Evolutionary conservation across 169 alveolate genomes (phyloP).

Genomic region (Plasmodium malariae): DNA sequence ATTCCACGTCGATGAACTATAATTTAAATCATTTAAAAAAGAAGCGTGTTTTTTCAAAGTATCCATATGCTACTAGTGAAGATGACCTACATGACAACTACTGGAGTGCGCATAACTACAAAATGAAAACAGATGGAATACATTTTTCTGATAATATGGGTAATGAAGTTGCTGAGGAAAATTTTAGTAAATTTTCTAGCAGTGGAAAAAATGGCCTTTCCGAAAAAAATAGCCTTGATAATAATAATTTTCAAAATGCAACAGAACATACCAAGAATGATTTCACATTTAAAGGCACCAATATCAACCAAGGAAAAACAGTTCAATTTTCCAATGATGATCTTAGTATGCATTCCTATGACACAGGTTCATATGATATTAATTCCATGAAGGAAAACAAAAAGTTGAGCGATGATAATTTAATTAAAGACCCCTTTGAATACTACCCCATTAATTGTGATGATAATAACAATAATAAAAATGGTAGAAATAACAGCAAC

Average conservation of each 20-base stretch:
- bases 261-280: background rate
- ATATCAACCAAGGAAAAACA: conserved; percentile 1
- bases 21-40: conserved; percentile 17
- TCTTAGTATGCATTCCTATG: conserved; percentile 14
- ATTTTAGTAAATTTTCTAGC: background rate
- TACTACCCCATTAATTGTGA: background rate
- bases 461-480: background rate
- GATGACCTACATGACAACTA: background rate
- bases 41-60: background rate
- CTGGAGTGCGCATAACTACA: background rate
- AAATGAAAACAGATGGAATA: background rate
- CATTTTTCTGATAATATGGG: background rate
- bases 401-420: background rate
- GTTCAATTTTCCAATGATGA: conserved; percentile 16
- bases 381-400: background rate
- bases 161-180: conserved; percentile 3
- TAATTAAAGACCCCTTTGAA: conserved; percentile 51
- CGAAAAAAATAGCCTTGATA: conserved; percentile 13
- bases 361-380: background rate
- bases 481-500: background rate
- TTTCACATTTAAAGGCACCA: background rate
- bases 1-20: background rate
- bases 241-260: background rate
- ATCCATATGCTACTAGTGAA: background rate
- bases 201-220: conserved; percentile 17